phyloP scores from a whole-genome alignment of 116 monocot species.

The Posidonia oceanica region DNA sequence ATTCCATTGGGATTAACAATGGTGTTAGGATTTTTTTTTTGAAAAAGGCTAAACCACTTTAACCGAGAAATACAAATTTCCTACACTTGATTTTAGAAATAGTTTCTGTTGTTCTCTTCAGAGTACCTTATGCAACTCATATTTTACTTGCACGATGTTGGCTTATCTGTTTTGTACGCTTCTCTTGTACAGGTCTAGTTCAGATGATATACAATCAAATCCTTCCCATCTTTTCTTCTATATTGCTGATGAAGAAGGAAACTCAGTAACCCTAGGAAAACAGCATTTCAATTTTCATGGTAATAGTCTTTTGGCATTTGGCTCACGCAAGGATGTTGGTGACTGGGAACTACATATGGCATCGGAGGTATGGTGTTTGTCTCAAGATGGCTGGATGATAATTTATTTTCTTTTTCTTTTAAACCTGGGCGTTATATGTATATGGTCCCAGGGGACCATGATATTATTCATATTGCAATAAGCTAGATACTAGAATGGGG shows the following conservation, averaged over 20 bases:
- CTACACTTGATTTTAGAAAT: too few species aligned
- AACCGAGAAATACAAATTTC: too few species aligned
- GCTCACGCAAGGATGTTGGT: conserved; percentile 64
- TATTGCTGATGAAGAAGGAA: conserved; percentile 80
- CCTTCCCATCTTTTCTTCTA: conserved; percentile 80
- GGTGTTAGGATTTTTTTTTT: too few species aligned
- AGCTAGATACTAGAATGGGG: too few species aligned
- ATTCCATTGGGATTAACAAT: too few species aligned
- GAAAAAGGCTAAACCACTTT: too few species aligned
- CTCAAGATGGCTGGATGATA: too few species aligned
- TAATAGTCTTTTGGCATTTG: conserved; percentile 49
- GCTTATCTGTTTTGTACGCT: conserved; percentile 1
- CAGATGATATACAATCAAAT: conserved; percentile 32
- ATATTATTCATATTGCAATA: too few species aligned
- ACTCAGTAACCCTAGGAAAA: conserved; percentile 26
- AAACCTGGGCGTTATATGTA: too few species aligned
- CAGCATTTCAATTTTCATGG: conserved; percentile 20
- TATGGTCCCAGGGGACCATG: too few species aligned
- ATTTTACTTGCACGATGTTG: background rate
- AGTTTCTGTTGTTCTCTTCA: too few species aligned
- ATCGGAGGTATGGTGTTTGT: conserved; percentile 32
- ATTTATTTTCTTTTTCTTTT: background rate
- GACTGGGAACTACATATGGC: conserved; percentile 70
- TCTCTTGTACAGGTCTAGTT: conserved; percentile 18
- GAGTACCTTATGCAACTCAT: too few species aligned